phyloP scores from a whole-genome alignment of 78 protist genomes.

The Cavenderia fasciculata region DNA sequence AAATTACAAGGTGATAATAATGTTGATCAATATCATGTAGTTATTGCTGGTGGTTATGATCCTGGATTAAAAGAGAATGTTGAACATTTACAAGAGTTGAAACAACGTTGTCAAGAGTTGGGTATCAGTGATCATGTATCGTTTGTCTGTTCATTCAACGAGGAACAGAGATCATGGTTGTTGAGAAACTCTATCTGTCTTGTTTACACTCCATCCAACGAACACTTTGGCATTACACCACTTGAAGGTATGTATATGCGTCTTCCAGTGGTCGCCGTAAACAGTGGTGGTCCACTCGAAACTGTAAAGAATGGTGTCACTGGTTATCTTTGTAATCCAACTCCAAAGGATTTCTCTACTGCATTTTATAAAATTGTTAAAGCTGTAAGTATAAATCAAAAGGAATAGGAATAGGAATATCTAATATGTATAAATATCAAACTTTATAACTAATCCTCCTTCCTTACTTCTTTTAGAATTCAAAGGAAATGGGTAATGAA shows the following conservation, averaged over 20 bases:
- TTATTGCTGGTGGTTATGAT: slow-evolving; percentile 96
- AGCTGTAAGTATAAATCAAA: neutral
- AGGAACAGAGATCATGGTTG: slow-evolving; percentile 61
- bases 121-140: slow-evolving; percentile 43
- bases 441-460: neutral
- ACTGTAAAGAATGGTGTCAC: slow-evolving; percentile 79
- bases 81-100: slow-evolving; percentile 84
- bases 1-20: neutral
- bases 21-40: slow-evolving; percentile 10
- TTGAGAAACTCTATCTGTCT: slow-evolving; percentile 72
- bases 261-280: slow-evolving; percentile 91
- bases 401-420: neutral
- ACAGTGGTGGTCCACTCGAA: slow-evolving; percentile 96
- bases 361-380: slow-evolving; percentile 23
- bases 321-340: slow-evolving; percentile 83
- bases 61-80: slow-evolving; percentile 90
- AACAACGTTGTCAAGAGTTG: neutral
- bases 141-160: slow-evolving; percentile 58
- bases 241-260: slow-evolving; percentile 90
- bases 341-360: neutral
- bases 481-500: slow-evolving; percentile 21
- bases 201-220: slow-evolving; percentile 97
- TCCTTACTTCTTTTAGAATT: neutral
- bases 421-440: neutral
- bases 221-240: slow-evolving; percentile 99